These are phyloP conservation scores for Nemania abortiva DNA, from an alignment of 2,329 filamentous ascomycete genomes.

Conservation along the genomic window DNA sequence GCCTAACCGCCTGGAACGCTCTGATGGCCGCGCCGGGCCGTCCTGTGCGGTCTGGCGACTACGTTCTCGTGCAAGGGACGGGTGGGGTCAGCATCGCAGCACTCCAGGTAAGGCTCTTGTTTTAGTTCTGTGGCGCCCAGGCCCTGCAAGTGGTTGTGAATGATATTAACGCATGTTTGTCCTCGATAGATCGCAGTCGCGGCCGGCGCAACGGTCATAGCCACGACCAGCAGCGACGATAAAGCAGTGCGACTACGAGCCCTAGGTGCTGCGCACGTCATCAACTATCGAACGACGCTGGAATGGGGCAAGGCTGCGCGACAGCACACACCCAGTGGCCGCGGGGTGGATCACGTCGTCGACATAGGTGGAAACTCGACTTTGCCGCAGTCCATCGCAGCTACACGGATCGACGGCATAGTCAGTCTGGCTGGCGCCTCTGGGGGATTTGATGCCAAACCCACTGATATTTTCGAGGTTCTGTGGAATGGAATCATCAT, in stretches of 20 bases:
- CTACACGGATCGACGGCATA: slow-evolving; percentile 55
- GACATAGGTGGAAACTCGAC: slow-evolving; percentile 74
- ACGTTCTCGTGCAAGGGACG: slow-evolving; percentile 56
- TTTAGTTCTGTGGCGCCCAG: too few species aligned
- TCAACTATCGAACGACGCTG: slow-evolving; percentile 70
- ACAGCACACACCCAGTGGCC: slow-evolving; percentile 58
- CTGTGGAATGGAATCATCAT: not conserved
- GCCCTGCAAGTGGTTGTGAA: too few species aligned
- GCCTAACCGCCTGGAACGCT: slow-evolving; percentile 63
- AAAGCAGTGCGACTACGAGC: slow-evolving; percentile 65
- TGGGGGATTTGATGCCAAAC: not conserved
- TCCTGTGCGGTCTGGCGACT: slow-evolving; percentile 54
- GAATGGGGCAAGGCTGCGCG: slow-evolving; percentile 69
- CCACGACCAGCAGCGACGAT: slow-evolving; percentile 68
- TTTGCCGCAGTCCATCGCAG: slow-evolving; percentile 66
- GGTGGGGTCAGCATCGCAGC: slow-evolving; percentile 56
- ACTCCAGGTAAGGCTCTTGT: slow-evolving; percentile 33
- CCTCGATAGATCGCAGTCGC: slow-evolving; percentile 57
- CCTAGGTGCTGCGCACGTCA: slow-evolving; percentile 68
- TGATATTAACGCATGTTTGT: too few species aligned
- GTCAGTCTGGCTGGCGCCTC: not conserved
- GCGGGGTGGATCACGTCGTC: slow-evolving; percentile 71
- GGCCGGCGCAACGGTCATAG: slow-evolving; percentile 65
- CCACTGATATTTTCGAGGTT: not conserved
- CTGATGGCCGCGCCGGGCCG: slow-evolving; percentile 60